Evolutionary conservation across 139 green algal species (phyloP), one percentile per base, ranked within the genome.

Genomic region (Pedinophyceae sp.): DNA sequence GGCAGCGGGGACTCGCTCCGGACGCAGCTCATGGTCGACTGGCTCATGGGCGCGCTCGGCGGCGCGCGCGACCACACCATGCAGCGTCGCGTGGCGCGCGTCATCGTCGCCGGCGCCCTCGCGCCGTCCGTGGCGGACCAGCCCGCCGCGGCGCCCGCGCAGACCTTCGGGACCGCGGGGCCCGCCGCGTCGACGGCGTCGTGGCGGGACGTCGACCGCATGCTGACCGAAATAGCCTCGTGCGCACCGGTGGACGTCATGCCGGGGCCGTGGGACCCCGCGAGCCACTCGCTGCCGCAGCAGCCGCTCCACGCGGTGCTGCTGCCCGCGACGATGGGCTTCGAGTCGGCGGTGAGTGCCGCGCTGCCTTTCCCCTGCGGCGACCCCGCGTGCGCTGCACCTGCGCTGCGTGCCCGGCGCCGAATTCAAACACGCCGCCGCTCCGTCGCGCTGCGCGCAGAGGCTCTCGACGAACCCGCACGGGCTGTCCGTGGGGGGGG

Each of bases 281-380:
- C 81, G 55, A 96, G 93, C 59, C 73, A 83, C 29, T 80, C 84
- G 15, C 67, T 98, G 56, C 91, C 91, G 13, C 91, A 98, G 70
- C 91, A 97, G 72, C 81, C 87, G n/a, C 60, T 98, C 48, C 87
- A 98, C 73, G 61, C 50, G 39, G 93, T 83, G 60, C 74, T 96
- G 22, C 72, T 96, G 27, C 80, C 79, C 2, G 48, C 57, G 2
- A 73, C 78, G 48, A 50, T 54, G 3, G 50, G 49, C 15, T 80
- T 74, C 59, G 25, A 55, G n/a, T n/a, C n/a, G n/a, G n/a, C n/a
- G n/a, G n/a, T n/a, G n/a, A n/a, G n/a, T n/a, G n/a, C n/a, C n/a
- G n/a, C n/a, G n/a, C n/a, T n/a, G n/a, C n/a, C n/a, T n/a, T n/a
- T n/a, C n/a, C n/a, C n/a, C n/a, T n/a, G n/a, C n/a, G n/a, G n/a